Base-by-base conservation (phyloP, 495 filamentous ascomycete species). In the Bryoglossum gracile region DNA sequence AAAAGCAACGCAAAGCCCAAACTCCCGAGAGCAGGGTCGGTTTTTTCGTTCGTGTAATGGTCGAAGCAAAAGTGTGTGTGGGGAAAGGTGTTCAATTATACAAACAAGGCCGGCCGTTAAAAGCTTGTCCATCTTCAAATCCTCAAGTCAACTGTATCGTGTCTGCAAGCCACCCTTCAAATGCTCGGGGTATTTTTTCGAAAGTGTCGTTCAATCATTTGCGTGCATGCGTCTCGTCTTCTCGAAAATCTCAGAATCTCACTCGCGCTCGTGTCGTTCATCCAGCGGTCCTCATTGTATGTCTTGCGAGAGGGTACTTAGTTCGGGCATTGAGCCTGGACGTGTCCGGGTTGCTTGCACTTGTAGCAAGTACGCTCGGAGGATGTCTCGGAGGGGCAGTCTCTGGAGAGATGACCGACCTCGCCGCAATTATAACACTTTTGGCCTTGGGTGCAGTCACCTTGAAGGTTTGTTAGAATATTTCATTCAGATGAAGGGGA, bases 381-480 rank as follows among this genome's bases (percentile, higher is more conserved):
- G 51, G 79, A 77, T 40, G 83, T 81, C 68, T 95, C 91, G 56
- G 89, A 86, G 46, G 89, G 86, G 77, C 92, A 98, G 63, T 98
- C 92, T 46, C 92, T 86, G 51, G 86, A 90, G 57, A 96, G 77
- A 69, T 97, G 92, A 52, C 92, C 92, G 43, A 89, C 82, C 68
- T 94, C 86, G 50, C 92, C 92, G 64, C 92, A 98, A 80, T 97
- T 97, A 82, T 98, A 98, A 82, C 92, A 98, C 77, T 97, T 97
- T 75, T 90, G 89, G 47, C 92, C 92, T 62, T 97, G 92, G 39
- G 94, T 95, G 71, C 92, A 98, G 69, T 97, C 92, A 56, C 75
- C 72, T 76, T 34, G n/a, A n/a, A n/a, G 16, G 45, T 10, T 33
- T 13, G 22, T 28, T 17, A 49, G 41, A 5, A 8, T 13, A 51